Conservation (phyloP, 352 stramenopile genomes). For the Elongisporangium undulatum region DNA sequence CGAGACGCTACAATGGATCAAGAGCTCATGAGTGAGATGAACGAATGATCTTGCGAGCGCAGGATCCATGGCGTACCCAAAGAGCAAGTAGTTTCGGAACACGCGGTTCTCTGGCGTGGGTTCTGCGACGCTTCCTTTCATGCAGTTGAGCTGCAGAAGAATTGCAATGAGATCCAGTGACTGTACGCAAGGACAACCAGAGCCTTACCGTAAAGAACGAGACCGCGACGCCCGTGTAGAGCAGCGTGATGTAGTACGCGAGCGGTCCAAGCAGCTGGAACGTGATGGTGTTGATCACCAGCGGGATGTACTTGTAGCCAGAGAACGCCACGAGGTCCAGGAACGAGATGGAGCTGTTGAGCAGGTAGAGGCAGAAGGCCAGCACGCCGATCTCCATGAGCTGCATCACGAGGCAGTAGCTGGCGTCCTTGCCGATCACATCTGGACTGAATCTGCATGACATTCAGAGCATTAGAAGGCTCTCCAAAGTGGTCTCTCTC, state of each 20-base stretch:
- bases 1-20: conserved; percentile 39
- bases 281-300: conserved; percentile 94
- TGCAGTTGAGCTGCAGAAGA: conserved; percentile 69
- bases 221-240: conserved; percentile 91
- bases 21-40: too few relatives aligned
- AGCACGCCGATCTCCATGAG: conserved; percentile 92
- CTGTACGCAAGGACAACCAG: not conserved
- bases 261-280: conserved; percentile 78
- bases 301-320: conserved; percentile 99
- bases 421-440: conserved; percentile 92
- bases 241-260: conserved; percentile 91
- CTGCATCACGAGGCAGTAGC: conserved; percentile 89
- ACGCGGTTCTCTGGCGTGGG: conserved; percentile 64
- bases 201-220: conserved; percentile 94
- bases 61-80: conserved; percentile 42
- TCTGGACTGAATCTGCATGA: conserved; percentile 93
- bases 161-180: conserved; percentile 1
- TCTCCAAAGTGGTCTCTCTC: not conserved
- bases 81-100: conserved; percentile 86
- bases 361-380: conserved; percentile 92
- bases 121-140: conserved; percentile 82
- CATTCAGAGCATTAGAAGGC: conserved; percentile 7
- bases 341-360: conserved; percentile 91
- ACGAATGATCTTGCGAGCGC: not conserved
- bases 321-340: conserved; percentile 97